Evolutionary conservation across 1,284 basidiomycete species (phyloP).

Genomic region (Pseudomicrostroma phylloplanum): DNA sequence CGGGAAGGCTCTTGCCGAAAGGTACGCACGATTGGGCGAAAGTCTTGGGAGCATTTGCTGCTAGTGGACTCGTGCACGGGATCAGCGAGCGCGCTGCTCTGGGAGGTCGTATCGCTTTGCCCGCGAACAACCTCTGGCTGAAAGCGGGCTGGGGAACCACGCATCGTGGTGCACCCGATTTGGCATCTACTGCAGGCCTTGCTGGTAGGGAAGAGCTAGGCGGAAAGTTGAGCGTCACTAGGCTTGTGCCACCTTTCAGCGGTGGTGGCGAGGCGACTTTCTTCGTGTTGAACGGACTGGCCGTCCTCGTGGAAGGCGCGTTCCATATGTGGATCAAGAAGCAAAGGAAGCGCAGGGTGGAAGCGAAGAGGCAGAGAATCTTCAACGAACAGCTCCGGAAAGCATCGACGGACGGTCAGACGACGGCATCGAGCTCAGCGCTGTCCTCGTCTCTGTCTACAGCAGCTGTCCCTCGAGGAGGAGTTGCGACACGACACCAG

Average conservation of each 20-base stretch:
- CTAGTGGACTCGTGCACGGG: slow-evolving; percentile 28
- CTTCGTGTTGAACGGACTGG: slow-evolving; percentile 31
- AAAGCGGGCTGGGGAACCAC: background rate
- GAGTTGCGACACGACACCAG: too few relatives aligned
- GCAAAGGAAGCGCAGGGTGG: background rate
- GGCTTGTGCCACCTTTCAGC: slow-evolving; percentile 26
- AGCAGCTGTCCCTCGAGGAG: background rate
- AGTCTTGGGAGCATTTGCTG: slow-evolving; percentile 29
- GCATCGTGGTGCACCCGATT: background rate
- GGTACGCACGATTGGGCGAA: slow-evolving; percentile 36
- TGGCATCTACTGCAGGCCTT: background rate
- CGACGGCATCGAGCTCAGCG: background rate
- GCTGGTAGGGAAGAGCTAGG: background rate
- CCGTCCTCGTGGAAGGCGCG: slow-evolving; percentile 26
- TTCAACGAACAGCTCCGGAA: background rate
- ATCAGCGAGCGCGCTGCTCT: slow-evolving; percentile 26
- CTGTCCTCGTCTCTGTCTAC: background rate
- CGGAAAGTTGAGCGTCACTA: slow-evolving; percentile 14
- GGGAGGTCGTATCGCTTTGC: slow-evolving; percentile 26
- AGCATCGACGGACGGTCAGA: background rate
- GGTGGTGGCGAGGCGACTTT: slow-evolving; percentile 33
- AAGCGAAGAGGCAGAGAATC: background rate
- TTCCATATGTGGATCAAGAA: background rate
- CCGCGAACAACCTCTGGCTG: slow-evolving; percentile 27
- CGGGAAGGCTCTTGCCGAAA: slow-evolving; percentile 22